A percentile compares a stretch with the other conserved stretches of the same genome.
These are phyloP conservation scores for Ceratocystis cubensis DNA, from an alignment of 2,329 filamentous ascomycete species.

Conservation along the genomic window DNA sequence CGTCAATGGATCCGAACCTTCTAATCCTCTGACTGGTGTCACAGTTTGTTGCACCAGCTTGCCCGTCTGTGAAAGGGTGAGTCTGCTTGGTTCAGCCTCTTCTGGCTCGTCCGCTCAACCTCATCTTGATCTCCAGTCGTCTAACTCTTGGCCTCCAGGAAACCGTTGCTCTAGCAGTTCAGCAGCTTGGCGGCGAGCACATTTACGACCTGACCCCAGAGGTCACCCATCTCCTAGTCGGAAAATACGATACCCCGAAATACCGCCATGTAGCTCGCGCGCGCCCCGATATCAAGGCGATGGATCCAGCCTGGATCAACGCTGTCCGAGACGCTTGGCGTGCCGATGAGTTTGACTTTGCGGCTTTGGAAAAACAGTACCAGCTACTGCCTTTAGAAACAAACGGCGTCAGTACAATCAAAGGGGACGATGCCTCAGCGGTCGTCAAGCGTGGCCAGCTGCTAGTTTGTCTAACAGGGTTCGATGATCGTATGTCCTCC, in stretches of 20 bases:
- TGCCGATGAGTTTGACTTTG: slow-evolving; percentile 64
- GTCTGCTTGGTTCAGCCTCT: not conserved
- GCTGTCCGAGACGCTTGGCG: slow-evolving; percentile 72
- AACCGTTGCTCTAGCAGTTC: slow-evolving; percentile 50
- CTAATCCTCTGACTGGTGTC: slow-evolving; percentile 55
- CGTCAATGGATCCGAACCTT: slow-evolving; percentile 12
- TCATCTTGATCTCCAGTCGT: slow-evolving; percentile 21
- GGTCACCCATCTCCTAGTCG: slow-evolving; percentile 87
- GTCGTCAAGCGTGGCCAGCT: slow-evolving; percentile 31
- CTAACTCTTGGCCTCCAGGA: slow-evolving; percentile 28
- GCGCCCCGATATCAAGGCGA: slow-evolving; percentile 70
- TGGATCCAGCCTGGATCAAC: slow-evolving; percentile 74
- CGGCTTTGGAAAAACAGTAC: slow-evolving; percentile 53
- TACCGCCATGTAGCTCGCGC: slow-evolving; percentile 91
- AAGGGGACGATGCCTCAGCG: slow-evolving; percentile 24
- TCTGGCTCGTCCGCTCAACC: not conserved
- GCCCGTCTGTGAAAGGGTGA: slow-evolving; percentile 61
- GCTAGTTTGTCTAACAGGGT: slow-evolving; percentile 44
- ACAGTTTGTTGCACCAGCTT: slow-evolving; percentile 84
- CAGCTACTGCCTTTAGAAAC: slow-evolving; percentile 51
- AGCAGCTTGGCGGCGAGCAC: slow-evolving; percentile 75
- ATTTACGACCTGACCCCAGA: slow-evolving; percentile 90
- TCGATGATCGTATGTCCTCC: slow-evolving; percentile 36
- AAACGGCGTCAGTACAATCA: slow-evolving; percentile 33
- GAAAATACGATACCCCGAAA: slow-evolving; percentile 78